These are phyloP conservation scores for Trifolium fragiferum DNA, from an alignment of 306 rosid species.

Conservation along the genomic window DNA sequence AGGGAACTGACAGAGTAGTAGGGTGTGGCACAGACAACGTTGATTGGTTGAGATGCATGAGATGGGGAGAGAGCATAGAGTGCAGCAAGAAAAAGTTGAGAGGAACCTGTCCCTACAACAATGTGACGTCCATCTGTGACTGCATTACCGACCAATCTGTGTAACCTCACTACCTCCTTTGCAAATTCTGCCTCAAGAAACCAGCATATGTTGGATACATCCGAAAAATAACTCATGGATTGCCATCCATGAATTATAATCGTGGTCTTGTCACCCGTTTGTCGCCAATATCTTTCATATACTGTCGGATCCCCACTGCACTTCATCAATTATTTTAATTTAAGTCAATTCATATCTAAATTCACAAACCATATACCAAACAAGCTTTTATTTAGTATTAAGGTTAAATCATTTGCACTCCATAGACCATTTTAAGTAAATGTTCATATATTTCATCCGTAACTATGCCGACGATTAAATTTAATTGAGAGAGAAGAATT, in stretches of 20 bases:
- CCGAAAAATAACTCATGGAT: slow-evolving; percentile 79
- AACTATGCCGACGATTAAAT: too few relatives aligned
- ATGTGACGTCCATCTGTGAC: slow-evolving; percentile 69
- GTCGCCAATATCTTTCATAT: slow-evolving; percentile 77
- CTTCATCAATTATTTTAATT: not conserved
- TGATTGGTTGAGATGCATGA: slow-evolving; percentile 60
- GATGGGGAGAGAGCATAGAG: slow-evolving; percentile 74
- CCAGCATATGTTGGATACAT: slow-evolving; percentile 74
- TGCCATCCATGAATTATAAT: slow-evolving; percentile 82
- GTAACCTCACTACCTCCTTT: slow-evolving; percentile 69
- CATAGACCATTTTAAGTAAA: too few relatives aligned
- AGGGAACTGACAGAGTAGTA: slow-evolving; percentile 71
- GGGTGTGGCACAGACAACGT: slow-evolving; percentile 78
- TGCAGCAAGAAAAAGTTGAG: slow-evolving; percentile 84
- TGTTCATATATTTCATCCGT: too few relatives aligned
- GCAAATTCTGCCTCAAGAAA: slow-evolving; percentile 78
- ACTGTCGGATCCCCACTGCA: slow-evolving; percentile 87
- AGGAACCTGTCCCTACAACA: slow-evolving; percentile 93
- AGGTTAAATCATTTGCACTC: too few relatives aligned
- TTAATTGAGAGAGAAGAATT: too few relatives aligned
- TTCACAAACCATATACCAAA: too few relatives aligned
- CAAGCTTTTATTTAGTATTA: too few relatives aligned
- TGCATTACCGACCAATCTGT: slow-evolving; percentile 78
- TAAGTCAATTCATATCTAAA: not conserved
- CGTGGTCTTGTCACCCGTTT: slow-evolving; percentile 63